phyloP scores from a whole-genome alignment of 768 basidiomycete genomes.

The Psilocybe subaeruginosa region DNA sequence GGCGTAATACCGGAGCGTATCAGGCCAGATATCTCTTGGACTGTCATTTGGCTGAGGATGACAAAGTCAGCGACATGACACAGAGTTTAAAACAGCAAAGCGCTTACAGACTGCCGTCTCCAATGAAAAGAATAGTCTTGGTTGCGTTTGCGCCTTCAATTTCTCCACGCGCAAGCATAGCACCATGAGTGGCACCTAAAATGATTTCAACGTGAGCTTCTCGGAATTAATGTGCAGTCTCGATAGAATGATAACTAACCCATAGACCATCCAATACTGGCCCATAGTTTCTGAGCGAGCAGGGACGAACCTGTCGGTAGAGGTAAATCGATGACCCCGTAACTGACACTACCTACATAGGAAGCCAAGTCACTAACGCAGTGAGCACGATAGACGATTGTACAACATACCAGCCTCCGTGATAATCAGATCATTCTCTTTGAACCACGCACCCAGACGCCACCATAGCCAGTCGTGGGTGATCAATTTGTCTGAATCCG shows the following conservation, averaged over 20 bases:
- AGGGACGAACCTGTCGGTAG: conserved; percentile 8
- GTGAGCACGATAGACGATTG: neutral
- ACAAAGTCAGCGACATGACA: neutral
- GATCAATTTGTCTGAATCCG: conserved; percentile 7
- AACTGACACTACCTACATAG: conserved; percentile 8
- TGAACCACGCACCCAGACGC: conserved; percentile 12
- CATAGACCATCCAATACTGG: conserved; percentile 16
- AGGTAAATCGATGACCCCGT: conserved; percentile 13
- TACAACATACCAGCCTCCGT: conserved; percentile 12
- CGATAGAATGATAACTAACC: neutral
- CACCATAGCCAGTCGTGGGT: conserved; percentile 15
- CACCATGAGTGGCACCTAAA: conserved; percentile 11
- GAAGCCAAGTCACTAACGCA: neutral
- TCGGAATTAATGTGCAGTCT: no score
- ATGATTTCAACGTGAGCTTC: neutral
- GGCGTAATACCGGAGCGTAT: conserved; percentile 11
- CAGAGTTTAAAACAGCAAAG: neutral
- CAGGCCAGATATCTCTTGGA: conserved; percentile 10
- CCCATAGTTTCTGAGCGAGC: conserved; percentile 16
- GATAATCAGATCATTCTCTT: conserved; percentile 12
- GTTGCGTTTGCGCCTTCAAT: conserved; percentile 5
- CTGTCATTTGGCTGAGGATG: conserved; percentile 11
- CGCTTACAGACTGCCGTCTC: conserved; percentile 13
- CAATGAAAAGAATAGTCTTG: conserved; percentile 14
- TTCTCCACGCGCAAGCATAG: conserved; percentile 9